Percentiles rank a stretch among this genome's conserved stretches.
phyloP scores from a whole-genome alignment of 257 asterid genomes.

The Penstemon eatonii region DNA sequence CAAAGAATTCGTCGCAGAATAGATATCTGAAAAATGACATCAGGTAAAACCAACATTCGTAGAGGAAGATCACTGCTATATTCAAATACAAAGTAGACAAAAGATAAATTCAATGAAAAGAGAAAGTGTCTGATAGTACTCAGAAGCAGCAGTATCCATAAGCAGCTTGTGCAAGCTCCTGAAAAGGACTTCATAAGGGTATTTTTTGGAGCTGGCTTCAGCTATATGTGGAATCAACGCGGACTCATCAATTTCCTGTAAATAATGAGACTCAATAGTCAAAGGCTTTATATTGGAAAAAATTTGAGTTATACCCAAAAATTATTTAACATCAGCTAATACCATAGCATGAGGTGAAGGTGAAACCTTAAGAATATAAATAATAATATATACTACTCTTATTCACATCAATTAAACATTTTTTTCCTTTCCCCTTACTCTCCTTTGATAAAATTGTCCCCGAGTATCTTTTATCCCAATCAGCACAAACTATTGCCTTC shows the following conservation, averaged over 20 bases:
- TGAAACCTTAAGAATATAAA: background rate
- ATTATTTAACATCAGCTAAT: constrained; percentile 14
- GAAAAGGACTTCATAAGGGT: constrained; percentile 99
- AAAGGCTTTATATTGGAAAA: constrained; percentile 3
- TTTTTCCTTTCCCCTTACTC: too few species aligned
- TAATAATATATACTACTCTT: too few species aligned
- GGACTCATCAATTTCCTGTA: constrained; percentile 96
- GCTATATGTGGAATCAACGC: constrained; percentile 98
- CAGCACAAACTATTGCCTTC: too few species aligned
- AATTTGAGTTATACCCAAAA: constrained; percentile 1
- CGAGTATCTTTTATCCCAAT: too few species aligned
- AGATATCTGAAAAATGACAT: constrained; percentile 68
- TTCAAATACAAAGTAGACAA: constrained; percentile 4
- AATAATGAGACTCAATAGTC: constrained; percentile 20
- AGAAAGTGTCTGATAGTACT: constrained; percentile 47
- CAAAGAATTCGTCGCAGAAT: constrained; percentile 96
- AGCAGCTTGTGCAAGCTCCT: constrained; percentile 99
- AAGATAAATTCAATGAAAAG: constrained; percentile 19
- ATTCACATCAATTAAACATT: too few species aligned
- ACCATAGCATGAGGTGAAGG: constrained; percentile 10
- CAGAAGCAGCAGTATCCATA: constrained; percentile 98
- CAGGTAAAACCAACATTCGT: constrained; percentile 20
- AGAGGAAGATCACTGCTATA: constrained; percentile 14
- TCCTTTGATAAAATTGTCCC: too few species aligned
- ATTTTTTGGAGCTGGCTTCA: constrained; percentile 94